A percentile compares a stretch with the other conserved stretches of the same genome.
These are phyloP conservation scores for Saturnispora saitoi DNA, from an alignment of 805 yeast genomes.

Conservation along the genomic window DNA sequence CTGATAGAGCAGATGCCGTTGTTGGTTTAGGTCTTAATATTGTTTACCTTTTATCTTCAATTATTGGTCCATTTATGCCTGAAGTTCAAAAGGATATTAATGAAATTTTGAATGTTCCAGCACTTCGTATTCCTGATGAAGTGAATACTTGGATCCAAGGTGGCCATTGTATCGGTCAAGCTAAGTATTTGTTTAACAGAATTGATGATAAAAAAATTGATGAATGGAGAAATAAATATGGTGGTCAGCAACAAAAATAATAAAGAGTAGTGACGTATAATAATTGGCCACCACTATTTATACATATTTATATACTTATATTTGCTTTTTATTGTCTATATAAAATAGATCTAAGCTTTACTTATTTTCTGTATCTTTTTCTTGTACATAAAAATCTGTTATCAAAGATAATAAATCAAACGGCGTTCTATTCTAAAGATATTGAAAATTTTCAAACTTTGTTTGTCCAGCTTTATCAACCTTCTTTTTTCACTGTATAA, in stretches of 20 bases:
- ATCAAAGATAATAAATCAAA: not conserved
- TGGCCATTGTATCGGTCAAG: slow-evolving; percentile 85
- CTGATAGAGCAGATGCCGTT: slow-evolving; percentile 83
- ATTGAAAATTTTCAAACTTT: not conserved
- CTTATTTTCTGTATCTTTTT: too few relatives aligned
- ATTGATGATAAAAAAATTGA: slow-evolving; percentile 85
- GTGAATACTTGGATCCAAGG: slow-evolving; percentile 59
- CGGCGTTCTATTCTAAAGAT: not conserved
- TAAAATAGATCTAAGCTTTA: not conserved
- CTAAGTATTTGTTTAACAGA: slow-evolving; percentile 85
- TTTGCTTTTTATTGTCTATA: not conserved
- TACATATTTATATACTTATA: not conserved
- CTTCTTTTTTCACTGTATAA: not conserved
- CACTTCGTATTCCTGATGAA: slow-evolving; percentile 65
- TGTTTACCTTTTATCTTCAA: slow-evolving; percentile 74
- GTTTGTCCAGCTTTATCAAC: not conserved
- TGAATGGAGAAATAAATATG: slow-evolving; percentile 78
- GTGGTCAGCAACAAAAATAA: slow-evolving; percentile 53
- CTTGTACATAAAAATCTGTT: not conserved
- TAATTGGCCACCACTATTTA: not conserved
- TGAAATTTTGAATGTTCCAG: slow-evolving; percentile 77
- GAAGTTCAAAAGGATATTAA: slow-evolving; percentile 62
- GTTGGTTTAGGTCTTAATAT: slow-evolving; percentile 86
- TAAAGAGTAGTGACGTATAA: not conserved
- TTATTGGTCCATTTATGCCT: slow-evolving; percentile 87